Conservation (phyloP, 441 rosid species). For the Pelargonium myrrhifolium region DNA sequence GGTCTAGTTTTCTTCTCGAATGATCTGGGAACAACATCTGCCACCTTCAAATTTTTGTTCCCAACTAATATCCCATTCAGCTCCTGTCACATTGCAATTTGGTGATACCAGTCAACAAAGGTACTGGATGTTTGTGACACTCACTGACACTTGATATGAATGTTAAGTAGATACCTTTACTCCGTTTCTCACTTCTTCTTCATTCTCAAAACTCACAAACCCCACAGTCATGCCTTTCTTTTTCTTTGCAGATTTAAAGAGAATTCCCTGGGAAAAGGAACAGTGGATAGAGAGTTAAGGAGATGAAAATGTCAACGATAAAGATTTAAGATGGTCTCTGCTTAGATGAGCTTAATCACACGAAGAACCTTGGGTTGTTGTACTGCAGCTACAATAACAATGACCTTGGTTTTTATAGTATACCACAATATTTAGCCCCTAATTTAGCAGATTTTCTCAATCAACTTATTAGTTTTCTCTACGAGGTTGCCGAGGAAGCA, state of each 20-base stretch:
- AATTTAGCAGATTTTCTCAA: too few species aligned
- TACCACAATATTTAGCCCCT: too few species aligned
- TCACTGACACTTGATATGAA: not conserved
- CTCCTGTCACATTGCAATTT: constrained; percentile 34
- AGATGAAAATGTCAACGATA: not conserved
- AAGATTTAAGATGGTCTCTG: too few species aligned
- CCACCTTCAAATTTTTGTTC: constrained; percentile 59
- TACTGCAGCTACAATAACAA: too few species aligned
- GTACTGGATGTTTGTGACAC: constrained; percentile 7
- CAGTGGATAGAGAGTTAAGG: not conserved
- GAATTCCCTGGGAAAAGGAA: constrained; percentile 44
- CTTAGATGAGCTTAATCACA: too few species aligned
- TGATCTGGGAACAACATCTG: constrained; percentile 64
- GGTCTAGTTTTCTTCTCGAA: constrained; percentile 44
- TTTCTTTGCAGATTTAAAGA: constrained; percentile 60
- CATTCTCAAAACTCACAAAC: constrained; percentile 62
- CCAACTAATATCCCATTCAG: constrained; percentile 62
- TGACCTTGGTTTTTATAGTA: too few species aligned
- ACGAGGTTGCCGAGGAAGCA: too few species aligned
- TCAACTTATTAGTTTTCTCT: too few species aligned
- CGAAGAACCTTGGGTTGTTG: too few species aligned
- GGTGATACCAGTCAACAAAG: constrained; percentile 11
- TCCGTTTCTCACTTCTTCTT: constrained; percentile 49
- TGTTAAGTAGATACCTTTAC: constrained; percentile 38
- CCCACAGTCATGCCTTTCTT: constrained; percentile 79